Evolutionary conservation across 1,139 yeast genomes (phyloP).

Genomic region (Yamadazyma atlantica): DNA sequence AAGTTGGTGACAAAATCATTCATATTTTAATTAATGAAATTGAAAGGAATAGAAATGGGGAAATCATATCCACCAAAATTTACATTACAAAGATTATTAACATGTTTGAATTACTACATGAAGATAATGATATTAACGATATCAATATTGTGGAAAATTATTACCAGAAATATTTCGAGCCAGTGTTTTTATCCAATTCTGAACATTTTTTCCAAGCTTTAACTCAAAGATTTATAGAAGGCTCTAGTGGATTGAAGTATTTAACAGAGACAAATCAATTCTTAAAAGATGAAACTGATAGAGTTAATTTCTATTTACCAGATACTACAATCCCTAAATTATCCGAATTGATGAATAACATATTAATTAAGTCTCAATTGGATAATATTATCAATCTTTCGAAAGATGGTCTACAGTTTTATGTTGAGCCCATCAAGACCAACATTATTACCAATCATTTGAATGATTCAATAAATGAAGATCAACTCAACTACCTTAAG

Average conservation of each 20-base stretch:
- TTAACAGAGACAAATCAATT: constrained; percentile 52
- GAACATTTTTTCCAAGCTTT: constrained; percentile 53
- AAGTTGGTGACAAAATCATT: constrained; percentile 53
- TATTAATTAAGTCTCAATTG: constrained; percentile 61
- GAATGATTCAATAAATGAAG: constrained; percentile 7
- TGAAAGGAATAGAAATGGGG: constrained; percentile 58
- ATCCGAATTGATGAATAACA: constrained; percentile 55
- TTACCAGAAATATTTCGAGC: constrained; percentile 68
- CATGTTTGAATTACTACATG: constrained; percentile 63
- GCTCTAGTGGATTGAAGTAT: constrained; percentile 32
- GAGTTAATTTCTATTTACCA: constrained; percentile 58
- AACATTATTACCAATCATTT: constrained; percentile 3
- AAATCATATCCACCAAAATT: constrained; percentile 49
- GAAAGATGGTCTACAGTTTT: constrained; percentile 12
- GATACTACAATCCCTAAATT: constrained; percentile 53
- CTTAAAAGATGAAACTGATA: constrained; percentile 57
- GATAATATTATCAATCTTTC: constrained; percentile 23
- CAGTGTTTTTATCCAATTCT: constrained; percentile 55
- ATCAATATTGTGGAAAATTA: constrained; percentile 48
- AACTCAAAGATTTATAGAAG: constrained; percentile 22
- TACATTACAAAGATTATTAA: constrained; percentile 59
- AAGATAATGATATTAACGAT: constrained; percentile 30
- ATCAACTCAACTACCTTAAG: constrained; percentile 27
- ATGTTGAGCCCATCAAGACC: constrained; percentile 12
- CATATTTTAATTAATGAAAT: constrained; percentile 57